Evolutionary conservation across 495 filamentous ascomycete genomes (phyloP).

Genomic region (Talaromyces borbonicus): DNA sequence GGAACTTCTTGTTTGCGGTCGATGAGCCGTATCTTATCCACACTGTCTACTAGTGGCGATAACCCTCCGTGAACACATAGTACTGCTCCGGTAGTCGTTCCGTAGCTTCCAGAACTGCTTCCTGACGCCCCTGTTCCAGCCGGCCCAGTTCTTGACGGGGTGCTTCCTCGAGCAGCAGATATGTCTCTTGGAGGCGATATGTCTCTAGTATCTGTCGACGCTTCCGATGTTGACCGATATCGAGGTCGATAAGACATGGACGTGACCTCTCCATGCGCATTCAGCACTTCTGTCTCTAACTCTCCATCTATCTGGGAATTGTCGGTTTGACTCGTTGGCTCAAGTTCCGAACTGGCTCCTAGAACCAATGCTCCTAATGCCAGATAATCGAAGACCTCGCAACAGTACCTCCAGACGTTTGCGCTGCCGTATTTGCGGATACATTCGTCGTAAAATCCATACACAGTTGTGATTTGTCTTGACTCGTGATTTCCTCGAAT

Average conservation of each 20-base stretch:
- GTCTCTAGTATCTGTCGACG: constrained; percentile 26
- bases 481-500: constrained; percentile 98
- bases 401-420: constrained; percentile 98
- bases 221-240: constrained; percentile 23
- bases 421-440: constrained; percentile 94
- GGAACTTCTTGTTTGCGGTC: constrained; percentile 98
- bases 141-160: constrained; percentile 48
- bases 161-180: constrained; percentile 30
- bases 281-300: constrained; percentile 84
- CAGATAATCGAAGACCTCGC: constrained; percentile 97
- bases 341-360: constrained; percentile 69
- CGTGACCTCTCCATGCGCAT: constrained; percentile 68
- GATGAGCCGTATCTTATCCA: constrained; percentile 91
- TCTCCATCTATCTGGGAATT: constrained; percentile 49
- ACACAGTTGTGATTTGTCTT: constrained; percentile 93
- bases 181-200: constrained; percentile 37
- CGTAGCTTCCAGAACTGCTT: constrained; percentile 47
- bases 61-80: constrained; percentile 94
- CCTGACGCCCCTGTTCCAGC: constrained; percentile 71
- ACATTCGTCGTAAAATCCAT: constrained; percentile 98
- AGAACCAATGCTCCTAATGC: constrained; percentile 90
- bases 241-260: constrained; percentile 53
- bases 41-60: constrained; percentile 80
- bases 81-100: constrained; percentile 67
- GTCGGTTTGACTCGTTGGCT: constrained; percentile 37